phyloP scores from a whole-genome alignment of 2,329 filamentous ascomycete genomes.

The Bisporella sp. region DNA sequence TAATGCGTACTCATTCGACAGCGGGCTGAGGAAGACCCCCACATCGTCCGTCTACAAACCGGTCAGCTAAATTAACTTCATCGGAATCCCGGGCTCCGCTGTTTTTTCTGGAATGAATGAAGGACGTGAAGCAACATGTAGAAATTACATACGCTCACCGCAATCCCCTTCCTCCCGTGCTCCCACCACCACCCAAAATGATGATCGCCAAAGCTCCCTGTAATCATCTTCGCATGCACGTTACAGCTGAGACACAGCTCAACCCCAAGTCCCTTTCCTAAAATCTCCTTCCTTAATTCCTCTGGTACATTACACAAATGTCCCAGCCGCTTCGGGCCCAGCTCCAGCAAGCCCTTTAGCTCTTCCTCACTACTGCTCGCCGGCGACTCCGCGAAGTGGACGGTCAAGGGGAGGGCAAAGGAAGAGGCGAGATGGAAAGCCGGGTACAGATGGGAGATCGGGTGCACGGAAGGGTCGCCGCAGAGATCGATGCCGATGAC shows the following conservation, averaged over 20 bases:
- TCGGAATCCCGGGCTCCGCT: too few species aligned
- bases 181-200: conserved; percentile 72
- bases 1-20: conserved; percentile 72
- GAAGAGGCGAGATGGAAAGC: conserved; percentile 51
- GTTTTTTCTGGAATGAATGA: too few species aligned
- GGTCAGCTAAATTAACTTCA: background rate
- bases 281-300: conserved; percentile 48
- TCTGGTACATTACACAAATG: conserved; percentile 73
- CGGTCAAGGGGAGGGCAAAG: conserved; percentile 54
- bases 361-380: conserved; percentile 51
- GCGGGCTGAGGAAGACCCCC: conserved; percentile 68
- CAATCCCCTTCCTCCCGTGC: conserved; percentile 48
- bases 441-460: conserved; percentile 50
- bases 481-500: conserved; percentile 75
- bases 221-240: conserved; percentile 66
- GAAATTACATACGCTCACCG: conserved; percentile 55
- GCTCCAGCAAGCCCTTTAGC: conserved; percentile 56
- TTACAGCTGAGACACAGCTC: conserved; percentile 80
- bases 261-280: conserved; percentile 49
- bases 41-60: conserved; percentile 68
- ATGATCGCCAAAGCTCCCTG: conserved; percentile 57
- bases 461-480: conserved; percentile 61
- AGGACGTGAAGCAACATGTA: background rate
- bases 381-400: conserved; percentile 72
- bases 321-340: conserved; percentile 61